These are phyloP conservation scores for Scheffersomyces insectosa DNA, from an alignment of 1,139 yeast species.

Conservation along the genomic window DNA sequence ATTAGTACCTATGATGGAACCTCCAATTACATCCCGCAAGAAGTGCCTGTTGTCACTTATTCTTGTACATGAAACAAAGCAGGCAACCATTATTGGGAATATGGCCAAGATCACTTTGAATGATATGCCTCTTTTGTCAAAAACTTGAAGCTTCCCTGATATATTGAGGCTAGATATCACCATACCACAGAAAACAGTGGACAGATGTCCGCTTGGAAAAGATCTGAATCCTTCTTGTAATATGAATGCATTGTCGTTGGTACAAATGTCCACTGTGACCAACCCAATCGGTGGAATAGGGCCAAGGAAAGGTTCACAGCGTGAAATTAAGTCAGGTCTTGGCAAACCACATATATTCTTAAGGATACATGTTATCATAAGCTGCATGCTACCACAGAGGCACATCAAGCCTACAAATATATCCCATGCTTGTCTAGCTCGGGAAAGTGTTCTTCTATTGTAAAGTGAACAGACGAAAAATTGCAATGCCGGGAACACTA, in stretches of 20 bases:
- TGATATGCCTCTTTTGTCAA: constrained; percentile 38
- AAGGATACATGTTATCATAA: constrained; percentile 40
- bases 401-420: constrained; percentile 37
- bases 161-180: constrained; percentile 37
- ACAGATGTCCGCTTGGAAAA: constrained; percentile 55
- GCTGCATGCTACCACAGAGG: constrained; percentile 42
- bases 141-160: constrained; percentile 37
- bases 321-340: constrained; percentile 46
- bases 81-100: constrained; percentile 38
- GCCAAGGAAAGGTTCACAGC: constrained; percentile 38
- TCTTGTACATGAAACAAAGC: constrained; percentile 42
- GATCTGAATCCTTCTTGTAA: constrained; percentile 50
- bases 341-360: constrained; percentile 49
- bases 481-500: constrained; percentile 35
- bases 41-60: constrained; percentile 53
- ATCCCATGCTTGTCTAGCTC: constrained; percentile 41
- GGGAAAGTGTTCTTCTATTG: constrained; percentile 13
- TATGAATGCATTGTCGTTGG: constrained; percentile 23
- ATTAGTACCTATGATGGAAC: constrained; percentile 38
- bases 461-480: constrained; percentile 24
- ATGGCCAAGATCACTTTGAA: constrained; percentile 35
- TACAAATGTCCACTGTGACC: constrained; percentile 38
- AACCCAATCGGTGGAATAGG: constrained; percentile 18
- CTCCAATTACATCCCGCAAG: constrained; percentile 42
- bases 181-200: constrained; percentile 48